Conservation (phyloP, 225 moss, liverwort and hornwort genomes). For the Pleurozium schreberi region DNA sequence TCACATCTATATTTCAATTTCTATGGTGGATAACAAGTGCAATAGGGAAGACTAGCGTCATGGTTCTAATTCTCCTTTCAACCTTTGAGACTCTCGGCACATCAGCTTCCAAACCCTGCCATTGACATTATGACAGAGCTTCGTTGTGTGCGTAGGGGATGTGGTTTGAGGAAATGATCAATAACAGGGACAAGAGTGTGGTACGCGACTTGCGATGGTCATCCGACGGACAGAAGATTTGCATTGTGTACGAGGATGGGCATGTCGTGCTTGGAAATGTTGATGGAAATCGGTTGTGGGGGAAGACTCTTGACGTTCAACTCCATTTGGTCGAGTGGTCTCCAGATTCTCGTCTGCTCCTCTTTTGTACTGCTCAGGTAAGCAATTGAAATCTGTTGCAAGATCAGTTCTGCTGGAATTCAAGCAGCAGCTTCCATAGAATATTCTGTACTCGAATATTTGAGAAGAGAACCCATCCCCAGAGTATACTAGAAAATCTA, state of each 20-base stretch:
- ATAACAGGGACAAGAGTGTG: slow-evolving; percentile 78
- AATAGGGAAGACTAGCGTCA: not conserved
- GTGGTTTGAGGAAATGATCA: slow-evolving; percentile 99
- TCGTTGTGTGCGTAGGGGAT: slow-evolving; percentile 44
- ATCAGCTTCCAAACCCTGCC: not conserved
- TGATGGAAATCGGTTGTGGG: slow-evolving; percentile 88
- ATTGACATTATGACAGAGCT: not conserved
- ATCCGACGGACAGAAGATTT: slow-evolving; percentile 85
- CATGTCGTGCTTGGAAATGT: slow-evolving; percentile 88
- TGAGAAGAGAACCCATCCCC: not conserved
- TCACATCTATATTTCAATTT: not conserved
- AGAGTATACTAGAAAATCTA: not conserved
- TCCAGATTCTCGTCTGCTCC: slow-evolving; percentile 66
- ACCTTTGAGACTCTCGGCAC: not conserved
- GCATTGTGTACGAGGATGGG: slow-evolving; percentile 91
- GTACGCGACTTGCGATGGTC: slow-evolving; percentile 88
- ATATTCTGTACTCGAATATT: not conserved
- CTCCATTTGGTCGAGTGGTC: slow-evolving; percentile 81
- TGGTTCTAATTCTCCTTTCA: not conserved
- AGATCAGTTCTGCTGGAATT: not conserved
- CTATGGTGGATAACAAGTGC: not conserved
- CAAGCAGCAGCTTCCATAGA: not conserved
- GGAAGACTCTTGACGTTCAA: slow-evolving; percentile 61
- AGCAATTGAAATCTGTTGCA: not conserved
- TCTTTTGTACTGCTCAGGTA: slow-evolving; percentile 69